These are phyloP conservation scores for Lyophyllum semitale DNA, from an alignment of 768 basidiomycete genomes.

Conservation along the genomic window DNA sequence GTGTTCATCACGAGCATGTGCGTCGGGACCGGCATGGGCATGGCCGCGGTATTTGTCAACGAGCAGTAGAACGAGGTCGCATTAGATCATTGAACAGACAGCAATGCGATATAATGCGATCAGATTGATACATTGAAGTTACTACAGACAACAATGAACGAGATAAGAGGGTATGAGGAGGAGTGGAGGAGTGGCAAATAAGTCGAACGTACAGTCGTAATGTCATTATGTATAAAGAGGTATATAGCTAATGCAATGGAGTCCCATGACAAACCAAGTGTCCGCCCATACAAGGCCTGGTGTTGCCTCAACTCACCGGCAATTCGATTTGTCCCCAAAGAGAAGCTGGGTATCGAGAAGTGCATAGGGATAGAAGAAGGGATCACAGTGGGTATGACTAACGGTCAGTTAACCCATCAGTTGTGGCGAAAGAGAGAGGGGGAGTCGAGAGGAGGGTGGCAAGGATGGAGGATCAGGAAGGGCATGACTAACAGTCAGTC, in stretches of 20 bases:
- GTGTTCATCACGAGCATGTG: slow-evolving; percentile 93
- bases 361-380: background rate
- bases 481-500: background rate
- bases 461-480: background rate
- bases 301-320: slow-evolving; percentile 6
- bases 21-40: slow-evolving; percentile 88
- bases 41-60: slow-evolving; percentile 85
- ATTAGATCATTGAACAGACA: no score
- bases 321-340: background rate
- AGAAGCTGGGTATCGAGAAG: background rate
- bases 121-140: no score
- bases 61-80: slow-evolving; percentile 54
- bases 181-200: background rate
- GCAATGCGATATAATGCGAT: no score
- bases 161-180: background rate
- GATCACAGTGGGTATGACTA: background rate
- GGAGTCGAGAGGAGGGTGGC: background rate
- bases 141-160: background rate
- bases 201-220: background rate
- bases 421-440: no score
- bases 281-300: slow-evolving; percentile 2
- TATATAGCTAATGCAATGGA: no score
- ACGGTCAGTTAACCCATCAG: no score
- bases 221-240: background rate
- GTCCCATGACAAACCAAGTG: slow-evolving; percentile 4